Evolutionary conservation across 441 rosid species (phyloP).

Genomic region (Aleurites moluccanus): DNA sequence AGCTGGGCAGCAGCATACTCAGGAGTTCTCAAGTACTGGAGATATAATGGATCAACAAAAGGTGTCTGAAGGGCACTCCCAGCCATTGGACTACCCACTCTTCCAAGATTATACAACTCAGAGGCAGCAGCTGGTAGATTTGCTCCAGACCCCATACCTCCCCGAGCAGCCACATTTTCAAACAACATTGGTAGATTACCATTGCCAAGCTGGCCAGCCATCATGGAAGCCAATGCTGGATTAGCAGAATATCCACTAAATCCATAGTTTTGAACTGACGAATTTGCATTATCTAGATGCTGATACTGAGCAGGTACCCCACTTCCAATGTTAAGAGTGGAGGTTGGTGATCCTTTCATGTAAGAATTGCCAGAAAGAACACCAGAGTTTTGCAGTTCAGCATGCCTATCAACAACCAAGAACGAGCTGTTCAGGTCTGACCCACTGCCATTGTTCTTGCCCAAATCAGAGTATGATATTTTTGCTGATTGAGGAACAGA

Average conservation of each 20-base stretch:
- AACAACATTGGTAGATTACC: constrained; percentile 58
- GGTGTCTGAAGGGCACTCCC: constrained; percentile 44
- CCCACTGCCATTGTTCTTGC: constrained; percentile 45
- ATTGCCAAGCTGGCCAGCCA: constrained; percentile 64
- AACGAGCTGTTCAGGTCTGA: constrained; percentile 38
- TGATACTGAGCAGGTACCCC: constrained; percentile 58
- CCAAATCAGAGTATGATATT: constrained; percentile 32
- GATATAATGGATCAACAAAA: constrained; percentile 42
- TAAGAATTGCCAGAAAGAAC: constrained; percentile 41
- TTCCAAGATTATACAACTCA: constrained; percentile 41
- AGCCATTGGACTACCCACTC: constrained; percentile 42
- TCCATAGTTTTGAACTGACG: constrained; percentile 48
- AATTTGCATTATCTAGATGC: constrained; percentile 48
- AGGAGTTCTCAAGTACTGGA: constrained; percentile 48
- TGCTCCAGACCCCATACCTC: constrained; percentile 46
- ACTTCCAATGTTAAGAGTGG: constrained; percentile 48
- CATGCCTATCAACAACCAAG: constrained; percentile 43
- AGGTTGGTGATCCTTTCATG: constrained; percentile 64
- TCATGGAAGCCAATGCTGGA: constrained; percentile 62
- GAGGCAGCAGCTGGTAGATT: constrained; percentile 41
- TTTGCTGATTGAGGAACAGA: constrained; percentile 33
- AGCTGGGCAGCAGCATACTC: constrained; percentile 52
- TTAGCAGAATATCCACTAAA: constrained; percentile 50
- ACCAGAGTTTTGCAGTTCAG: constrained; percentile 43
- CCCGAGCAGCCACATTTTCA: constrained; percentile 75